Conservation (phyloP, 2,329 filamentous ascomycete species). For the Chaetomiaceae sp. region DNA sequence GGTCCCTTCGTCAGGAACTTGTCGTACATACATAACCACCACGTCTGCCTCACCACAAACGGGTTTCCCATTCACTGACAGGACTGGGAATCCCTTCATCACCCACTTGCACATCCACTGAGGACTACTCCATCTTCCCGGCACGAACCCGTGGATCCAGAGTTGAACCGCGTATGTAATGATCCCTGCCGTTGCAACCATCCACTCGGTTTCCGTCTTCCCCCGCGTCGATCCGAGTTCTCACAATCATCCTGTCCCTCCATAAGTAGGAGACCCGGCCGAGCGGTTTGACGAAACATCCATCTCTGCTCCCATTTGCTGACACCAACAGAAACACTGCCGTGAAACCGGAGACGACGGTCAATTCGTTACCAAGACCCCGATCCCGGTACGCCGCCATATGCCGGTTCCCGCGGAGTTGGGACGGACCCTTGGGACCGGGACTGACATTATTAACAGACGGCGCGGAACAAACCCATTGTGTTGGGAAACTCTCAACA, state of each 20-base stretch:
- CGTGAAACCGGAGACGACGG: conserved; percentile 5
- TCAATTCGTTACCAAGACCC: conserved; percentile 6
- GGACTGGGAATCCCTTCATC: not conserved
- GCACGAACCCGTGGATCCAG: not conserved
- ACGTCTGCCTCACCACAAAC: not conserved
- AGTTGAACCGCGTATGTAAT: not conserved
- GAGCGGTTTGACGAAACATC: conserved; percentile 1
- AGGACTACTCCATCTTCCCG: too few relatives aligned
- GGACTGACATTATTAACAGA: not conserved
- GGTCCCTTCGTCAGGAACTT: not conserved
- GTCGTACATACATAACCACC: not conserved
- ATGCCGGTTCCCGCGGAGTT: not conserved
- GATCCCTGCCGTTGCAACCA: not conserved
- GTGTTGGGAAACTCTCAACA: not conserved
- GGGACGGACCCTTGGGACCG: not conserved
- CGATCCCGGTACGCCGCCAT: conserved; percentile 1
- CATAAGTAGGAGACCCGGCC: not conserved
- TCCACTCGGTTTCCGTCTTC: not conserved
- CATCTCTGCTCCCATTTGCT: not conserved
- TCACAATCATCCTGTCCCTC: not conserved
- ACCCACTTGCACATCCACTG: not conserved
- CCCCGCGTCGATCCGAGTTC: conserved; percentile 6
- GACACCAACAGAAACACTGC: not conserved
- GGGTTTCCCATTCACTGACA: not conserved
- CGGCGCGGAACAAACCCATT: not conserved